phyloP scores from a whole-genome alignment of 768 basidiomycete genomes.

The Termitomyces titanicus region DNA sequence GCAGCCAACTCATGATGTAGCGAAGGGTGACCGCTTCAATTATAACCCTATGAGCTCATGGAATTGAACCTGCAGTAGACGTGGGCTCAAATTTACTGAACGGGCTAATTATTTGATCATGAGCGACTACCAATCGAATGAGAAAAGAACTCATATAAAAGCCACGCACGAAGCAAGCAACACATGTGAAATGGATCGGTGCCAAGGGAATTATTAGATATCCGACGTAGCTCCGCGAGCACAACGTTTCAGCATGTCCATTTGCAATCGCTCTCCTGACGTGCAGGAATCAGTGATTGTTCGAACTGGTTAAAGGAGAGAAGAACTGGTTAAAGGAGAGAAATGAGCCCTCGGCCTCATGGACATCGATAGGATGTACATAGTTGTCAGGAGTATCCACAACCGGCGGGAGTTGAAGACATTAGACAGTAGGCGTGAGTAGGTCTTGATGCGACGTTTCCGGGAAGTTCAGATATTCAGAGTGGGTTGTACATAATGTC shows the following conservation, averaged over 20 bases:
- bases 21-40: neutral
- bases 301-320: slow-evolving; percentile 31
- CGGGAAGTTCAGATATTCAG: neutral
- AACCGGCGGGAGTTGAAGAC: neutral
- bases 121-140: slow-evolving; percentile 31
- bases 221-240: slow-evolving; percentile 48
- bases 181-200: slow-evolving; percentile 41
- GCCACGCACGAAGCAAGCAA: neutral
- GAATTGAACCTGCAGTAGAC: slow-evolving; percentile 25
- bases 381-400: neutral
- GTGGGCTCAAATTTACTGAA: slow-evolving; percentile 22
- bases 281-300: no score
- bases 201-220: slow-evolving; percentile 58
- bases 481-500: no score
- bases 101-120: slow-evolving; percentile 30
- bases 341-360: neutral
- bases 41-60: slow-evolving; percentile 2
- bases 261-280: slow-evolving; percentile 46
- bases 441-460: neutral
- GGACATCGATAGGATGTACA: neutral
- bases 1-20: neutral
- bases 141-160: neutral
- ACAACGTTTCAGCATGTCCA: slow-evolving; percentile 61
- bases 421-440: neutral
- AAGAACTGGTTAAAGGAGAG: neutral